Conservation (phyloP, 805 yeast genomes). For the Sugiyamaella marilandica region DNA sequence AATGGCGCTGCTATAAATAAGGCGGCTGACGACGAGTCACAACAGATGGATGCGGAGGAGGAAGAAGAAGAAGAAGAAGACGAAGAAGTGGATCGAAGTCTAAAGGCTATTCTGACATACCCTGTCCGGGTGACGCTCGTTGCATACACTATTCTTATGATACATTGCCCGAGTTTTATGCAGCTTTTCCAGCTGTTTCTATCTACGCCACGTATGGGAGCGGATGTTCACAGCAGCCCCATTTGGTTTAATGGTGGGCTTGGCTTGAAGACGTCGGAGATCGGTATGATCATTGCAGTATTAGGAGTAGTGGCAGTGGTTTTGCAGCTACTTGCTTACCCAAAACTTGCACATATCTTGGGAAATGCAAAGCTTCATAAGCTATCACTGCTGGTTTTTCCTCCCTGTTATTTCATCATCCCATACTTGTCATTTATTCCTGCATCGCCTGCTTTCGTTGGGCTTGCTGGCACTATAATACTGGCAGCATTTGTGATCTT, state of each 20-base stretch:
- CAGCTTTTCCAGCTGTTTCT: constrained; percentile 54
- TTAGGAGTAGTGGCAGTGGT: constrained; percentile 52
- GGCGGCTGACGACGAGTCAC: background rate
- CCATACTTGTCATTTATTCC: constrained; percentile 39
- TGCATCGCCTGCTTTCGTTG: constrained; percentile 10
- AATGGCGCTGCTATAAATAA: background rate
- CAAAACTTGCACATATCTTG: constrained; percentile 44
- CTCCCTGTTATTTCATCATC: constrained; percentile 41
- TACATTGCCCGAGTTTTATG: constrained; percentile 46
- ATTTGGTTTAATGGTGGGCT: constrained; percentile 49
- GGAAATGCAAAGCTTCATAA: constrained; percentile 44
- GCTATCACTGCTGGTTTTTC: constrained; percentile 40
- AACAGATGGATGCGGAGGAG: background rate
- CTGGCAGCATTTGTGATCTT: constrained; percentile 18
- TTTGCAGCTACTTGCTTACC: constrained; percentile 46
- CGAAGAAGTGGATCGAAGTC: constrained; percentile 8
- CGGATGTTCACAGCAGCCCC: constrained; percentile 36
- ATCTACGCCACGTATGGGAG: constrained; percentile 33
- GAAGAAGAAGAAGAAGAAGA: constrained; percentile 2
- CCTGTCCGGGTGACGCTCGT: constrained; percentile 23
- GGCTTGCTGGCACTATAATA: constrained; percentile 8
- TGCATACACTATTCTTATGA: constrained; percentile 32
- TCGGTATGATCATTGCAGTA: constrained; percentile 47
- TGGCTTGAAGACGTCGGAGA: constrained; percentile 43
- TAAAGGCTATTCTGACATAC: constrained; percentile 19